Base-by-base conservation (phyloP, 768 basidiomycete genomes). In the Pisolithus microcarpus region DNA sequence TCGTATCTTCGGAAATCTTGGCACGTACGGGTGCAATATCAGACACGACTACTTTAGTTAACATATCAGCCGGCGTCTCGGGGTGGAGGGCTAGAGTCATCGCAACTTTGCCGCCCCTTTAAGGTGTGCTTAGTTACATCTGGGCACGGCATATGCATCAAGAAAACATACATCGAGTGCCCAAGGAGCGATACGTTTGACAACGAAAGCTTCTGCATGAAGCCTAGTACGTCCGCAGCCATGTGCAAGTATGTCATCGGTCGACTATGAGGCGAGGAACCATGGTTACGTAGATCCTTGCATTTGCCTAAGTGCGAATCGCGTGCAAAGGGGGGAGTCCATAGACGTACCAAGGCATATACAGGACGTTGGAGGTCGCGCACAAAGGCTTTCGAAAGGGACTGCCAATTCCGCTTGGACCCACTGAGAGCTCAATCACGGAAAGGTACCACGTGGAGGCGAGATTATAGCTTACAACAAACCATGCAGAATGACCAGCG, bases 251-350 rank as follows among this genome's bases (percentile, higher is more conserved):
- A 94, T 13, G 78, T 81, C 77, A 88, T 87, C 0, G 85, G 83
- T 10, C 69, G 70, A 16, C 71, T 74, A 63, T 91, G 91, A 0
- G 87, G 90, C 0, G 91, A 92, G 16, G 75, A 65, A 1, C 93
- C 93, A 57, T 94, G 92, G 60, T 95, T 96, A n/a, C 93, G 75
- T 21, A 95, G 72, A 65, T 96, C 88, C 87, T 89, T 56, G 11
- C 43, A 16, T 44, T 7, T n/a, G 46, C 40, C 52, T 28, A 42
- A 15, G 11, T 42, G 40, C 37, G 7, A 38, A 19, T 9, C 16
- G 26, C 9, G 31, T 26, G 23, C 24, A 11, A 26, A 43, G n/a
- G 23, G n/a, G 23, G 31, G 47, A 15, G 1, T 10, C 5, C 6
- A 10, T 15, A 0, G 2, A 65, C 75, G 57, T 51, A 84, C 91